These are phyloP conservation scores for Chaetomiaceae sp. DNA, from an alignment of 2,329 filamentous ascomycete genomes.

Conservation along the genomic window DNA sequence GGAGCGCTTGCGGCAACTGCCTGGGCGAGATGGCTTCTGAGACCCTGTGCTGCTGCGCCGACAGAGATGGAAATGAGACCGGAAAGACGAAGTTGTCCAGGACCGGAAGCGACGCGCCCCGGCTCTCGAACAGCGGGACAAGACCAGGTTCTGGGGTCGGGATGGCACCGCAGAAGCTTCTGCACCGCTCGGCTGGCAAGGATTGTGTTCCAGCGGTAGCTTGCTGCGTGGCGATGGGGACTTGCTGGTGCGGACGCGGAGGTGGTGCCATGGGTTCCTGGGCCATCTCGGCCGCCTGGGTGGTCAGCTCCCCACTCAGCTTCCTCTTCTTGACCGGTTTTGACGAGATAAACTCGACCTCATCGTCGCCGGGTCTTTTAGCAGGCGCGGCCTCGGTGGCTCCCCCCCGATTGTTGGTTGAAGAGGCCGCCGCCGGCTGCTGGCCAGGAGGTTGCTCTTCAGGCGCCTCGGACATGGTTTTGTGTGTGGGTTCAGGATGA, in stretches of 20 bases:
- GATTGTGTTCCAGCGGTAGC: constrained; percentile 2
- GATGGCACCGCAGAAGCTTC: constrained; percentile 28
- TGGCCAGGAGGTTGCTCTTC: not conserved
- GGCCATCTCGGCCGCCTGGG: constrained; percentile 16
- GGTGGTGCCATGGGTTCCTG: constrained; percentile 17
- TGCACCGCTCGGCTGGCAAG: constrained; percentile 21
- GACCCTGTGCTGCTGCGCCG: constrained; percentile 14
- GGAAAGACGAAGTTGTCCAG: constrained; percentile 33
- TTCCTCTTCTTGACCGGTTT: constrained; percentile 38
- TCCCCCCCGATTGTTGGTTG: not conserved
- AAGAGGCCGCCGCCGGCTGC: not conserved
- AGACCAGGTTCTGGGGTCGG: constrained; percentile 27
- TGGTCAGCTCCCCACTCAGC: not conserved
- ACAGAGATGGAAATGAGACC: constrained; percentile 23
- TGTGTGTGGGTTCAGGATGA: not conserved
- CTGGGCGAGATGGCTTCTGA: constrained; percentile 36
- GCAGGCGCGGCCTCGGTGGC: constrained; percentile 13
- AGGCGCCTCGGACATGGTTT: not conserved
- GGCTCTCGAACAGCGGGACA: constrained; percentile 26
- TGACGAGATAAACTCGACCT: constrained; percentile 42
- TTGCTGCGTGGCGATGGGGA: not conserved
- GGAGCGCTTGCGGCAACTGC: constrained; percentile 27
- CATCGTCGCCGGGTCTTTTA: constrained; percentile 35
- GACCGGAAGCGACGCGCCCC: constrained; percentile 33
- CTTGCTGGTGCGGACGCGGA: constrained; percentile 11